Conservation (phyloP, 257 asterid genomes). For the Solanum pennellii region DNA sequence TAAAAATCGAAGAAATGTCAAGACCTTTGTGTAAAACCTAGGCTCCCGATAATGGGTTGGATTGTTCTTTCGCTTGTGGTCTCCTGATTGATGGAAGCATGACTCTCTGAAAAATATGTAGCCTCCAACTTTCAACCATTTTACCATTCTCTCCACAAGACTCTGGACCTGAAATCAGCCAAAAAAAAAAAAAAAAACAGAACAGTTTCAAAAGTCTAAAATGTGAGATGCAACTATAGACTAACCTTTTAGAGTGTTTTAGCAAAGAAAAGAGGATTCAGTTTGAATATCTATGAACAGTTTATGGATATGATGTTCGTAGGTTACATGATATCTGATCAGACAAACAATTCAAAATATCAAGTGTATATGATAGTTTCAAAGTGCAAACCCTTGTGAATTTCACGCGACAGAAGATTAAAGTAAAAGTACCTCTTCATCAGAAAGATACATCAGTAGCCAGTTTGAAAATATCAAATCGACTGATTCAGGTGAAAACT, state of each 20-base stretch:
- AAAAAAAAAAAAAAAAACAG: not conserved
- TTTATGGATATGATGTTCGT: not conserved
- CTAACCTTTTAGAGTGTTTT: not conserved
- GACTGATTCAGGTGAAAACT: constrained; percentile 60
- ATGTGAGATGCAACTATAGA: not conserved
- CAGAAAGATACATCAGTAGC: constrained; percentile 97
- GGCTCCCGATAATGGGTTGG: constrained; percentile 98
- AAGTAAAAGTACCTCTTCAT: constrained; percentile 51
- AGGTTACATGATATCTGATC: not conserved
- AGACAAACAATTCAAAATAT: not conserved
- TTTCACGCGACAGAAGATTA: not conserved
- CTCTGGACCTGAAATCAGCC: constrained; percentile 51
- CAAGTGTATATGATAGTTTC: not conserved
- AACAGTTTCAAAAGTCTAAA: not conserved
- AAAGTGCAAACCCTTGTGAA: not conserved
- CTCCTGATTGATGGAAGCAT: constrained; percentile 96
- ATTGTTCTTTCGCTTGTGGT: constrained; percentile 73
- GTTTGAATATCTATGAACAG: not conserved
- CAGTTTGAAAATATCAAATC: constrained; percentile 88
- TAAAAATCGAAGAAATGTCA: not conserved
- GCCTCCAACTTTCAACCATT: constrained; percentile 96
- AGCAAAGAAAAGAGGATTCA: not conserved
- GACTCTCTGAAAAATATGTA: constrained; percentile 88
- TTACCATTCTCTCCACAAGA: constrained; percentile 64
- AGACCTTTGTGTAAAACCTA: constrained; percentile 86